Conservation (phyloP, 257 asterid species). For the Scutellaria minor region DNA sequence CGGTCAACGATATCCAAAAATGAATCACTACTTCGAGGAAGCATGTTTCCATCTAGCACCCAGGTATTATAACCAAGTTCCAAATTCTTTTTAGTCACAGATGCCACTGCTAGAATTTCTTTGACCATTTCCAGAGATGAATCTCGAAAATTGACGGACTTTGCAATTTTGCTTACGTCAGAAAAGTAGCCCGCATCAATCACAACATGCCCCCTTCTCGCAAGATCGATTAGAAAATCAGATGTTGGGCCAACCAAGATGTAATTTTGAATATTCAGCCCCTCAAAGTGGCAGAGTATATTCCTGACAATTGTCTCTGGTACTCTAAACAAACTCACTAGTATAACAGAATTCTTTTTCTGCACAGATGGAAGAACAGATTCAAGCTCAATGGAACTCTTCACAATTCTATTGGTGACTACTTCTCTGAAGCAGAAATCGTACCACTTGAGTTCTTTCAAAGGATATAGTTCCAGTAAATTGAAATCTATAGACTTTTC, state of each 20-base stretch:
- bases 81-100: constrained; percentile 58
- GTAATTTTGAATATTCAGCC: constrained; percentile 66
- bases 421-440: constrained; percentile 84
- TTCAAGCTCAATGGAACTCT: constrained; percentile 56
- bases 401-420: constrained; percentile 55
- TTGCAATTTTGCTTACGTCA: constrained; percentile 41
- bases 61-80: constrained; percentile 65
- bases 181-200: constrained; percentile 59
- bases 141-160: constrained; percentile 53
- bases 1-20: constrained; percentile 55
- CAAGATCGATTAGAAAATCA: constrained; percentile 67
- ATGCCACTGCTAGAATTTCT: constrained; percentile 58
- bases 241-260: constrained; percentile 66
- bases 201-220: constrained; percentile 84
- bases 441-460: constrained; percentile 76
- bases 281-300: constrained; percentile 85
- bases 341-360: constrained; percentile 53
- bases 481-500: constrained; percentile 51
- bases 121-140: constrained; percentile 50
- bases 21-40: constrained; percentile 58
- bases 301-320: constrained; percentile 61
- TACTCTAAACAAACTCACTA: constrained; percentile 60
- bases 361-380: constrained; percentile 59
- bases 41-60: constrained; percentile 63
- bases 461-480: constrained; percentile 61